phyloP scores from a whole-genome alignment of 2,329 filamentous ascomycete genomes.

The Apiospora pterosperma region DNA sequence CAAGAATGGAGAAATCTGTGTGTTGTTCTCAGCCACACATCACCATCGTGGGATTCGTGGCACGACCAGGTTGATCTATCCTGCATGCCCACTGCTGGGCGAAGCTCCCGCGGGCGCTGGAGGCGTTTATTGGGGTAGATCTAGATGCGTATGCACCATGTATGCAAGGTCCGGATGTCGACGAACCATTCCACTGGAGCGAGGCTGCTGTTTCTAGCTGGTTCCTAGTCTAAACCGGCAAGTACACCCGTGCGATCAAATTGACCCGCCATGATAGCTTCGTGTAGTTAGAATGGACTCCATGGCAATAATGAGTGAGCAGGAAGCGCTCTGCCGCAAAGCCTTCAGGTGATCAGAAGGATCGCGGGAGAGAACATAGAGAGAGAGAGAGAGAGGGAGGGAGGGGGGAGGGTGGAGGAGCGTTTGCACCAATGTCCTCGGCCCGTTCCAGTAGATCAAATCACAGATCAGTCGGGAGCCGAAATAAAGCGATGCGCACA shows the following conservation, averaged over 20 bases:
- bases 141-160: conserved; percentile 1
- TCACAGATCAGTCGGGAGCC: not conserved
- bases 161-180: conserved; percentile 1
- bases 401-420: not conserved
- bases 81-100: not conserved
- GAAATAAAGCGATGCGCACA: not conserved
- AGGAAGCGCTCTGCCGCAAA: not conserved
- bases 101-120: not conserved
- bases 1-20: not conserved
- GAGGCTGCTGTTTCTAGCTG: not conserved
- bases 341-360: not conserved
- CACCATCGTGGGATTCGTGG: not conserved
- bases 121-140: not conserved
- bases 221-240: not conserved
- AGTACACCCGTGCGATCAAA: not conserved
- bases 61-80: not conserved
- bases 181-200: not conserved
- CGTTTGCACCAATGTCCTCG: not conserved
- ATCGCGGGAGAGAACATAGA: not conserved
- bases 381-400: too few species aligned
- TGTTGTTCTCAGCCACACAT: not conserved
- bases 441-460: not conserved
- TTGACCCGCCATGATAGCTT: not conserved
- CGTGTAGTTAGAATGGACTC: not conserved
- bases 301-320: not conserved